phyloP scores from a whole-genome alignment of 2,329 filamentous ascomycete genomes.

The Periconia sp. region DNA sequence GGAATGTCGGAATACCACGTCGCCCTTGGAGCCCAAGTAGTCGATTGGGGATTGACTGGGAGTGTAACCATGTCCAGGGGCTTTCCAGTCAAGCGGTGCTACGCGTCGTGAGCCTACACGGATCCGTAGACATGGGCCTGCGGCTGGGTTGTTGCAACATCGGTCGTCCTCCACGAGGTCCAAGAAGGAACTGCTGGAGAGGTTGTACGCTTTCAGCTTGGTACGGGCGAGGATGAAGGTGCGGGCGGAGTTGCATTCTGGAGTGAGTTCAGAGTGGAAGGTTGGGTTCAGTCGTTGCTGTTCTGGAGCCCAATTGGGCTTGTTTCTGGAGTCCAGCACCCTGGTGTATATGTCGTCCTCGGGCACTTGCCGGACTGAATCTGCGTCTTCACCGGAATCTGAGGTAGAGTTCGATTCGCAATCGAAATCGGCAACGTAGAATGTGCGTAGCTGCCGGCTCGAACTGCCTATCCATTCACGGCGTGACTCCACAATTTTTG shows the following conservation, averaged over 20 bases:
- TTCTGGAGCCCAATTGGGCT: slow-evolving; percentile 42
- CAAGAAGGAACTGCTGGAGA: slow-evolving; percentile 57
- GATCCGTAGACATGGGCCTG: slow-evolving; percentile 50
- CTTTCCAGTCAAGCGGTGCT: slow-evolving; percentile 24
- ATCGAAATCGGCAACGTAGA: slow-evolving; percentile 61
- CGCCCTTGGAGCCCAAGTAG: slow-evolving; percentile 9
- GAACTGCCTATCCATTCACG: slow-evolving; percentile 64
- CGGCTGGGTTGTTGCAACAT: slow-evolving; percentile 34
- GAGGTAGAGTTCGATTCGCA: slow-evolving; percentile 26
- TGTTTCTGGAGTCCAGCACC: slow-evolving; percentile 33
- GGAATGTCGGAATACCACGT: slow-evolving; percentile 29
- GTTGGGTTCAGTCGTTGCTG: slow-evolving; percentile 45
- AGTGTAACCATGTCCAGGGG: slow-evolving; percentile 8
- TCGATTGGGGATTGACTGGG: neutral
- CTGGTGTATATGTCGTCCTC: slow-evolving; percentile 28
- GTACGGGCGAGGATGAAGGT: slow-evolving; percentile 58
- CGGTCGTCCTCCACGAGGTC: slow-evolving; percentile 60
- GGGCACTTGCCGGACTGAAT: slow-evolving; percentile 19
- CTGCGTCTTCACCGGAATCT: slow-evolving; percentile 4
- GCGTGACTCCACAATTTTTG: slow-evolving; percentile 67
- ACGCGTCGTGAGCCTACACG: slow-evolving; percentile 51
- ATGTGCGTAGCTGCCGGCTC: slow-evolving; percentile 64
- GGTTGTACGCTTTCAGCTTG: slow-evolving; percentile 58
- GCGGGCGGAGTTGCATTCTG: slow-evolving; percentile 45
- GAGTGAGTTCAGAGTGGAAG: slow-evolving; percentile 53